Conservation (phyloP, 116 monocot species). For the Posidonia oceanica region DNA sequence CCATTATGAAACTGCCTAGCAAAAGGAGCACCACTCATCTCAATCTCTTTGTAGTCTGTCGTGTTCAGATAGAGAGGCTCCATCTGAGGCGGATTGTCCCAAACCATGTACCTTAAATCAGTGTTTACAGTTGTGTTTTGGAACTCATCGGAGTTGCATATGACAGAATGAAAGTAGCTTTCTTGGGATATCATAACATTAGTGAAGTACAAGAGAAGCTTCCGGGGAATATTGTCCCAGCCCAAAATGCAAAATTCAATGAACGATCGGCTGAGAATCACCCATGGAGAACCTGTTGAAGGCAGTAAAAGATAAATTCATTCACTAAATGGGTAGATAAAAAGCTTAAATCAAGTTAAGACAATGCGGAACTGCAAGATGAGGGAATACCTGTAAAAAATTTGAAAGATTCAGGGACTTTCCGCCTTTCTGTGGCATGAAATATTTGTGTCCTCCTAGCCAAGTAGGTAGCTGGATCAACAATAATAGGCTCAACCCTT, state of each 20-base stretch:
- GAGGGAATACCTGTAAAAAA: slow-evolving; percentile 70
- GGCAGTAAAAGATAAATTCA: neutral
- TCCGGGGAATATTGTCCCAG: slow-evolving; percentile 91
- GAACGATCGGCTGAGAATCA: slow-evolving; percentile 66
- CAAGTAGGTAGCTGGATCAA: slow-evolving; percentile 90
- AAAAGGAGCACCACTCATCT: slow-evolving; percentile 57
- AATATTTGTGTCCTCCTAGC: slow-evolving; percentile 64
- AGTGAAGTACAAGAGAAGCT: slow-evolving; percentile 84
- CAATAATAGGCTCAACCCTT: slow-evolving; percentile 84
- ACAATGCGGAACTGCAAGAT: neutral
- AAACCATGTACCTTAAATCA: slow-evolving; percentile 64
- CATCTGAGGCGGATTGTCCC: slow-evolving; percentile 76
- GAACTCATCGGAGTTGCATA: slow-evolving; percentile 79
- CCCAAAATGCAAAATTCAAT: slow-evolving; percentile 77
- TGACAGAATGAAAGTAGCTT: slow-evolving; percentile 88
- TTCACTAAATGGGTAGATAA: neutral
- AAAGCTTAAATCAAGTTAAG: neutral
- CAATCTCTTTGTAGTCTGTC: slow-evolving; percentile 39
- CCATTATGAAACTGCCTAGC: slow-evolving; percentile 56
- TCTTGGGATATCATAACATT: slow-evolving; percentile 73
- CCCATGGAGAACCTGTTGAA: slow-evolving; percentile 87
- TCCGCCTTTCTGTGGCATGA: slow-evolving; percentile 58
- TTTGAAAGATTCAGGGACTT: slow-evolving; percentile 83
- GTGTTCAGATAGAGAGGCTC: slow-evolving; percentile 67
- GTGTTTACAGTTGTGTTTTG: slow-evolving; percentile 79